phyloP scores from a whole-genome alignment of 2,329 filamentous ascomycete genomes.

The Aspergillus carbonarius region DNA sequence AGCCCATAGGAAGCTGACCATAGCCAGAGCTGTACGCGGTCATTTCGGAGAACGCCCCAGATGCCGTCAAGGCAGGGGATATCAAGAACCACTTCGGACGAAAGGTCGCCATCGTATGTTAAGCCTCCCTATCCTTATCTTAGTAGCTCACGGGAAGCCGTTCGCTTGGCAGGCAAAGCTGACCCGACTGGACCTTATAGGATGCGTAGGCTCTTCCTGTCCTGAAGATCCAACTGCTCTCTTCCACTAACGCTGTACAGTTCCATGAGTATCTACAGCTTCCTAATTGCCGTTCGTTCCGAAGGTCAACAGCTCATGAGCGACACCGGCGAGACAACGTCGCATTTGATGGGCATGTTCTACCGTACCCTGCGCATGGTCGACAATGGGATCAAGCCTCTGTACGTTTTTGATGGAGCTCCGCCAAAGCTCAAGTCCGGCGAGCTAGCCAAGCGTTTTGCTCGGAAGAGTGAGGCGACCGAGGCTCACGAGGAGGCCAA shows the following conservation, averaged over 20 bases:
- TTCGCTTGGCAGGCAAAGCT: background rate
- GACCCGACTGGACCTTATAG: conserved; percentile 34
- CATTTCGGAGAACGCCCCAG: conserved; percentile 90
- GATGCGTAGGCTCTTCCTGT: conserved; percentile 52
- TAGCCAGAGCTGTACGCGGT: conserved; percentile 67
- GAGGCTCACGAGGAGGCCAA: conserved; percentile 93
- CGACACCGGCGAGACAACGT: conserved; percentile 93
- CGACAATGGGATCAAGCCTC: conserved; percentile 96
- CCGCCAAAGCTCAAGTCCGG: conserved; percentile 97
- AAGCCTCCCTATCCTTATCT: background rate
- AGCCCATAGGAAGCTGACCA: conserved; percentile 14
- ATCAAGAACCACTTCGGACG: conserved; percentile 99
- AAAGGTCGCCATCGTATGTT: conserved; percentile 90
- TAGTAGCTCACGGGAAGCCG: conserved; percentile 12
- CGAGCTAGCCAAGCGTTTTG: conserved; percentile 92
- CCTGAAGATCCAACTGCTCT: background rate
- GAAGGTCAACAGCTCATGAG: conserved; percentile 95
- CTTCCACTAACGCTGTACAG: conserved; percentile 44
- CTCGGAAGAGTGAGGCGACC: conserved; percentile 88
- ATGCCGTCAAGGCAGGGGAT: conserved; percentile 91
- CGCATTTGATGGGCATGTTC: conserved; percentile 98
- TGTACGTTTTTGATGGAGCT: conserved; percentile 97
- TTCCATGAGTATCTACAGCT: conserved; percentile 99
- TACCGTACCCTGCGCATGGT: conserved; percentile 98
- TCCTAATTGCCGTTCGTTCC: conserved; percentile 94